Base-by-base conservation (phyloP, 345 rosid genomes). In the Eucalyptus lansdowneana region DNA sequence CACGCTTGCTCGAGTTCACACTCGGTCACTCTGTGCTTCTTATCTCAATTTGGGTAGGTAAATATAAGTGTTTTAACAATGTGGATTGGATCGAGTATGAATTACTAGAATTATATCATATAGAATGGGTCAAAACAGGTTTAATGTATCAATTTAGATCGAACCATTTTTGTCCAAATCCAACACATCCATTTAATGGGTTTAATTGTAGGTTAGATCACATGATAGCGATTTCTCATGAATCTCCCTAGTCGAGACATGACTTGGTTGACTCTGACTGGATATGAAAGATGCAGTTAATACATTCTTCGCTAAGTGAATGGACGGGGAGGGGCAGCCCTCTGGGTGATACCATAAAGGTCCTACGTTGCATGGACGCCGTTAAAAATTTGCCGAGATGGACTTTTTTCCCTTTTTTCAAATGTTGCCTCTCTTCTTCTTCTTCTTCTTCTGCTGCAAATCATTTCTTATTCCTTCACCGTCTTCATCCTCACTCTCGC, bases 1-100 rank as follows among this genome's bases (percentile, higher is more conserved):
- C 3, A 1, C 2, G 3, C 53, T 16, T 0, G 4, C 21, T 50
- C 21, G 53, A 50, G 6, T 50, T 50, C 53, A 50, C 53, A 15
- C 21, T 50, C 3, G 8, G 21, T 50, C 4, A 4, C 8, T 50
- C 3, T 1, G 8, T 50, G 21, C 21, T 50, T 50, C 53, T 50
- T 50, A 16, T 50, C 53, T 50, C 53, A 3, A 6, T 50, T 50
- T 50, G 53, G 53, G 19, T 50, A 50, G 53, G 53, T 50, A 50
- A 50, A 50, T 50, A 2, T 15, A 50, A 50, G 53, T 50, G 19
- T 50, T 50, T 50, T 6, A 15, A 50, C 8, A 50, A 50, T 50
- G 53, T 50, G 53, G 53, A 50, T 50, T 14, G 53, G 16, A 14
- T 50, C 0, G 8, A 15, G 8, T 50, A 50, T 50, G 21, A 50